Conservation (phyloP, 2,329 filamentous ascomycete species). For the Bipolaris bicolor region DNA sequence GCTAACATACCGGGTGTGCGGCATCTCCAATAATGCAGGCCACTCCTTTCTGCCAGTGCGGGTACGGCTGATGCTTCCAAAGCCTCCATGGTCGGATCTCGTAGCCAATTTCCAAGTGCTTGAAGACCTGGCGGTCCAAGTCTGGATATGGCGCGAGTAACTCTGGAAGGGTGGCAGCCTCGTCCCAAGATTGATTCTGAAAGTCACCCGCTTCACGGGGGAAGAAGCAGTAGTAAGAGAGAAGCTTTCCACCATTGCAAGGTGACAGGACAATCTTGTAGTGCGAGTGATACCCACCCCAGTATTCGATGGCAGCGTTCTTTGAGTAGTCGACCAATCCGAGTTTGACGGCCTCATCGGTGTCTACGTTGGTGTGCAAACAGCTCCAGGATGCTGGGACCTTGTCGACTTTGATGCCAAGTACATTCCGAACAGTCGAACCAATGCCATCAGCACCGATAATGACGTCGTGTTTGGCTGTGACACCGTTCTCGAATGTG, state of each 20-base stretch:
- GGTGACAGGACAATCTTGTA: slow-evolving; percentile 75
- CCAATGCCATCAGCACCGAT: slow-evolving; percentile 72
- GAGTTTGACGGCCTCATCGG: slow-evolving; percentile 63
- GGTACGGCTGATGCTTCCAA: slow-evolving; percentile 69
- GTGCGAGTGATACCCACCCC: slow-evolving; percentile 70
- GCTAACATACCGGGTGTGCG: slow-evolving; percentile 61
- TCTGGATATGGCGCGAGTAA: slow-evolving; percentile 66
- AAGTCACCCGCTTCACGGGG: slow-evolving; percentile 66
- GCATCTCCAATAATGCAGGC: slow-evolving; percentile 70
- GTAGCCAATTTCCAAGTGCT: slow-evolving; percentile 64
- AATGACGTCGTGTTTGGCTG: slow-evolving; percentile 63
- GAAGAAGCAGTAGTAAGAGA: slow-evolving; percentile 76
- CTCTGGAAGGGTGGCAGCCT: slow-evolving; percentile 61
- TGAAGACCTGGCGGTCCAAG: slow-evolving; percentile 63
- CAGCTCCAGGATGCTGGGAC: slow-evolving; percentile 66
- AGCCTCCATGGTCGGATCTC: slow-evolving; percentile 71
- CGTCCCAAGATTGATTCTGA: slow-evolving; percentile 65
- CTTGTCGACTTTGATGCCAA: slow-evolving; percentile 68
- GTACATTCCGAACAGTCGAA: slow-evolving; percentile 65
- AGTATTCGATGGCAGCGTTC: slow-evolving; percentile 69
- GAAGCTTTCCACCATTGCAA: slow-evolving; percentile 68
- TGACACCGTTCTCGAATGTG: slow-evolving; percentile 55
- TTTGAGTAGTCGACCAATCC: slow-evolving; percentile 69
- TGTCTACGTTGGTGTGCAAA: slow-evolving; percentile 68
- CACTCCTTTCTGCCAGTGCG: slow-evolving; percentile 59